Evolutionary conservation across 2,329 filamentous ascomycete species (phyloP).

Genomic region (Hortaea werneckii): DNA sequence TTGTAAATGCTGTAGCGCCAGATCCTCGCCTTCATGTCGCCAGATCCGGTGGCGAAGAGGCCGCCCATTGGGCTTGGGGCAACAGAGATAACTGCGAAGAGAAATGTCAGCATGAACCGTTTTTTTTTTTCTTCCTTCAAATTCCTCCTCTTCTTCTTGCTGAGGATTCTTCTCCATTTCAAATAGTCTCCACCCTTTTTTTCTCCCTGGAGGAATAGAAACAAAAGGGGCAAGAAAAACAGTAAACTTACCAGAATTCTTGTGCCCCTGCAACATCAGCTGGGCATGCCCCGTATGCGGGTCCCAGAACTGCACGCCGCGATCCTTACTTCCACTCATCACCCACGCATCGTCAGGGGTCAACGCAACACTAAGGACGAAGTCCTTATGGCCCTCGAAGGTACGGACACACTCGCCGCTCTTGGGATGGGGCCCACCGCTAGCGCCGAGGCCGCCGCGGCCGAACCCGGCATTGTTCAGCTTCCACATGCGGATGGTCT

Average conservation of each 20-base stretch:
- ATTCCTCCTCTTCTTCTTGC: no score
- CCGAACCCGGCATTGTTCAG: constrained; percentile 47
- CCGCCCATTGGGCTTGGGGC: constrained; percentile 81
- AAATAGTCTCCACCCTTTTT: no score
- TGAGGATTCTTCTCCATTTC: no score
- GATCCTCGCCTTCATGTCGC: constrained; percentile 94
- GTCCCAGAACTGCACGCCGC: constrained; percentile 98
- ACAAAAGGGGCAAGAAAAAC: not conserved
- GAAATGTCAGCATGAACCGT: not conserved
- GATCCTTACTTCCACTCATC: constrained; percentile 91
- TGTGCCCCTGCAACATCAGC: constrained; percentile 97
- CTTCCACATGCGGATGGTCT: constrained; percentile 99
- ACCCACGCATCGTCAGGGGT: constrained; percentile 95
- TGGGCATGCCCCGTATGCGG: constrained; percentile 86
- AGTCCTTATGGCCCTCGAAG: constrained; percentile 97
- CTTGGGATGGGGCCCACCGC: constrained; percentile 49
- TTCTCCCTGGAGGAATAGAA: no score
- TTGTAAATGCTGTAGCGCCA: constrained; percentile 59
- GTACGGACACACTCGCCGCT: constrained; percentile 91
- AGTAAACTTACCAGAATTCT: constrained; percentile 64
- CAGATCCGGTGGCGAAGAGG: constrained; percentile 90
- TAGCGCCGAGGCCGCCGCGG: constrained; percentile 35
- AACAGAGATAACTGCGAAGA: constrained; percentile 73
- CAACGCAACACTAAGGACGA: constrained; percentile 88
- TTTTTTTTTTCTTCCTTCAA: not conserved